These are phyloP conservation scores for Dactylonectria macrodidyma DNA, from an alignment of 2,329 filamentous ascomycete species.

Conservation along the genomic window DNA sequence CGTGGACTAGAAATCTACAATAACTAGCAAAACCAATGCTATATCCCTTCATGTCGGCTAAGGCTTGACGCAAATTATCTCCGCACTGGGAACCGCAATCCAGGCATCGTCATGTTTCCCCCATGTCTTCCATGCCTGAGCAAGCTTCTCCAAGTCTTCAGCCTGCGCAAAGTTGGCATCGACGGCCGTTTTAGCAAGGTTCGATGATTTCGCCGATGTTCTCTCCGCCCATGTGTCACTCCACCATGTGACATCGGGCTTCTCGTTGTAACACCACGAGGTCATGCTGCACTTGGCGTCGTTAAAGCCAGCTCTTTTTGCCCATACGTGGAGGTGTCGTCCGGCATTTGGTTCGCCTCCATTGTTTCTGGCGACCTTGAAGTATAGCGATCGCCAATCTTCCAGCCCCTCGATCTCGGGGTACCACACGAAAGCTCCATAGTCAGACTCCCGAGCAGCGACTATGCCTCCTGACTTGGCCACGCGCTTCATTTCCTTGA, in stretches of 20 bases:
- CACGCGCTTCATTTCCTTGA: constrained; percentile 19
- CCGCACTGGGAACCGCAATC: constrained; percentile 7
- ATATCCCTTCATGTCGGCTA: too few relatives aligned
- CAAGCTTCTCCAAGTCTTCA: constrained; percentile 1
- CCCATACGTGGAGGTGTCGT: constrained; percentile 11
- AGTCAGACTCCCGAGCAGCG: constrained; percentile 17
- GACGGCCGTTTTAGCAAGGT: not conserved
- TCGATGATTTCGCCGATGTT: not conserved
- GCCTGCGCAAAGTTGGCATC: not conserved
- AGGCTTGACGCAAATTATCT: constrained; percentile 3
- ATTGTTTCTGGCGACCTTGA: constrained; percentile 2
- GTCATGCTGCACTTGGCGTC: constrained; percentile 1
- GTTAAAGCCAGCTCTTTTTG: not conserved
- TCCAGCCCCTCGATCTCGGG: constrained; percentile 9
- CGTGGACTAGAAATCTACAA: too few relatives aligned
- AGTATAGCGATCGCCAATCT: constrained; percentile 7
- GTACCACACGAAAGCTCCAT: constrained; percentile 8
- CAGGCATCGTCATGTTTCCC: constrained; percentile 12
- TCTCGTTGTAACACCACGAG: constrained; percentile 14
- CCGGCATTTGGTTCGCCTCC: constrained; percentile 14
- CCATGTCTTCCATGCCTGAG: constrained; percentile 1
- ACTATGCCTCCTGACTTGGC: constrained; percentile 13
- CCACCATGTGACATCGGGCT: constrained; percentile 9
- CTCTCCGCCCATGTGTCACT: constrained; percentile 14
- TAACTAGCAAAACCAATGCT: too few relatives aligned